Evolutionary conservation across 352 stramenopile genomes (phyloP).

Genomic region (Phytophthora rubi): DNA sequence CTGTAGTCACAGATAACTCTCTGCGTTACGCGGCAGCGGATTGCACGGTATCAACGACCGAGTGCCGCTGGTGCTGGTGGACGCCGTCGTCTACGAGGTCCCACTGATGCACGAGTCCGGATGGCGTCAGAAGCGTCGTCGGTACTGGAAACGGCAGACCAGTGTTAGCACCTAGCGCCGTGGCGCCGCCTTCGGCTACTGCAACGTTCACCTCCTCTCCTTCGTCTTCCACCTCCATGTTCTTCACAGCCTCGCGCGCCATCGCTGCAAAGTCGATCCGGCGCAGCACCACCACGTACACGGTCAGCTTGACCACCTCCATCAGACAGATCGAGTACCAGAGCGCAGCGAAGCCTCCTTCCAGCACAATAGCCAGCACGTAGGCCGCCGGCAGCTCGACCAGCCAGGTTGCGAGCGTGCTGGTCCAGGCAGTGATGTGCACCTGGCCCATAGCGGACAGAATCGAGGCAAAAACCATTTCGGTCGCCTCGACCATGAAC

Average conservation of each 20-base stretch:
- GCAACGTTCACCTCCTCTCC: constrained; percentile 30
- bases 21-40: background rate
- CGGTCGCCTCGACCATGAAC: constrained; percentile 39
- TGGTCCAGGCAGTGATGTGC: constrained; percentile 36
- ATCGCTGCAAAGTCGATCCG: constrained; percentile 32
- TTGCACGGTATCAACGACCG: background rate
- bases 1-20: background rate
- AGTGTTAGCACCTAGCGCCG: constrained; percentile 31
- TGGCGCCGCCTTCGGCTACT: constrained; percentile 29
- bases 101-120: constrained; percentile 32
- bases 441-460: constrained; percentile 36
- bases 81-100: constrained; percentile 34
- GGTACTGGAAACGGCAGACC: constrained; percentile 29
- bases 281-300: constrained; percentile 32
- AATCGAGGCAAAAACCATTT: constrained; percentile 41
- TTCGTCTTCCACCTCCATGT: constrained; percentile 38
- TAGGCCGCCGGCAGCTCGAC: constrained; percentile 34
- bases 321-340: constrained; percentile 44
- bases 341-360: constrained; percentile 31
- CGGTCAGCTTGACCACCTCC: constrained; percentile 36
- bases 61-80: constrained; percentile 1
- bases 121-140: constrained; percentile 35
- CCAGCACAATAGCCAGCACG: constrained; percentile 26
- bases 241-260: constrained; percentile 34
- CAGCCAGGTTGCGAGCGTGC: constrained; percentile 32